Evolutionary conservation across 148 eudicot species (phyloP).

Genomic region (Tetragonia tetragonoides): DNA sequence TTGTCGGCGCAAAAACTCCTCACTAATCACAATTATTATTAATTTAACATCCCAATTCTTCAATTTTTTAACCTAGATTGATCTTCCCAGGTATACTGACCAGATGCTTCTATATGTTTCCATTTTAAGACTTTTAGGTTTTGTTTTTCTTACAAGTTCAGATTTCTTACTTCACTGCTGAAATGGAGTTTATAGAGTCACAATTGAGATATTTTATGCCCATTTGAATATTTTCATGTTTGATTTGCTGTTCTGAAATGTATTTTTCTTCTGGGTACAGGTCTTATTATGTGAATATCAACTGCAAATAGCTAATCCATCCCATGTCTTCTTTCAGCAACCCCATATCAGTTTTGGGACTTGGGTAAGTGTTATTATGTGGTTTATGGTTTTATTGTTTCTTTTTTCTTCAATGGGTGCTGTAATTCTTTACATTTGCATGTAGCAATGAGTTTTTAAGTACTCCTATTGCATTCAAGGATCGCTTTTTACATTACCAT

Average conservation of each 20-base stretch:
- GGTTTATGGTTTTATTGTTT: neutral
- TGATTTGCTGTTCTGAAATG: neutral
- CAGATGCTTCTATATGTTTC: neutral
- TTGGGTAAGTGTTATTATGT: neutral
- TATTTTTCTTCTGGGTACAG: neutral
- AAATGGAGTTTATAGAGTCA: neutral
- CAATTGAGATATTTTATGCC: neutral
- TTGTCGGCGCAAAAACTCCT: too few species aligned
- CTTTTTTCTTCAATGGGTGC: neutral
- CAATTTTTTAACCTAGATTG: neutral
- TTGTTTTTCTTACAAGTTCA: neutral
- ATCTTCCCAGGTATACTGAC: neutral
- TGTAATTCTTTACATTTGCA: neutral
- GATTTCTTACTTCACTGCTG: neutral
- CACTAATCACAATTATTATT: too few species aligned
- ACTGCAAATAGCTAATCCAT: neutral
- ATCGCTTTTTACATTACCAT: too few species aligned
- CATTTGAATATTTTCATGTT: neutral
- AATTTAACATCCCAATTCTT: neutral
- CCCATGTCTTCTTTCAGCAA: conserved; percentile 23
- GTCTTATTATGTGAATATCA: conserved; percentile 7
- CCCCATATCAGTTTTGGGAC: conserved; percentile 10
- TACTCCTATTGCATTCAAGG: too few species aligned
- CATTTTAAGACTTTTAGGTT: neutral
- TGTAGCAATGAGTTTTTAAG: neutral